Evolutionary conservation across 176 grass and related monocot species (phyloP).

Genomic region (Rhynchospora tenuis): DNA sequence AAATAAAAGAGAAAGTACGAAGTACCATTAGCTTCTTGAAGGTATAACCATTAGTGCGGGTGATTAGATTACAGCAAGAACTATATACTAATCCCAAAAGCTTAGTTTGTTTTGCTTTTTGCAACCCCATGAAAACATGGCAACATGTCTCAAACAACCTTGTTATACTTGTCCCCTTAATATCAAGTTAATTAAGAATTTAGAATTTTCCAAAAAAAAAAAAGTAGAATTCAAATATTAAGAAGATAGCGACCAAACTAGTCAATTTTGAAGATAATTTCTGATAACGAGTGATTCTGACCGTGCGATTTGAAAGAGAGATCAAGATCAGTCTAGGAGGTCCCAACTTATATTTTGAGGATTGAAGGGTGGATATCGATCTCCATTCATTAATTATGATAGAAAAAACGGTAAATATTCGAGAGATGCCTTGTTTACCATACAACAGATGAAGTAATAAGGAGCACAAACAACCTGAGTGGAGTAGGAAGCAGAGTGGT

Average conservation of each 20-base stretch:
- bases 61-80: constrained; percentile 1
- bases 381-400: neutral
- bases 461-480: no score
- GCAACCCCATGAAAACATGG: neutral
- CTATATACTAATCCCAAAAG: neutral
- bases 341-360: neutral
- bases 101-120: neutral
- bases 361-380: neutral
- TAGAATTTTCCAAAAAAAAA: no score
- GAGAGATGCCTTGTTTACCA: no score
- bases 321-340: neutral
- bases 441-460: no score
- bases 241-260: neutral
- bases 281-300: neutral
- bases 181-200: neutral
- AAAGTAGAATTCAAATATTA: neutral
- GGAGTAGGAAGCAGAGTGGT: no score
- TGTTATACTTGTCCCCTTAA: neutral
- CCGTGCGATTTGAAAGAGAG: neutral
- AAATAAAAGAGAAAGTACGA: no score
- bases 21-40: neutral
- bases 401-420: no score
- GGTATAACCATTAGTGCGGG: neutral
- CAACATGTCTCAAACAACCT: constrained; percentile 15
- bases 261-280: neutral